Evolutionary conservation across 495 filamentous ascomycete species (phyloP).

Genomic region (Chlorociboria aeruginascens): DNA sequence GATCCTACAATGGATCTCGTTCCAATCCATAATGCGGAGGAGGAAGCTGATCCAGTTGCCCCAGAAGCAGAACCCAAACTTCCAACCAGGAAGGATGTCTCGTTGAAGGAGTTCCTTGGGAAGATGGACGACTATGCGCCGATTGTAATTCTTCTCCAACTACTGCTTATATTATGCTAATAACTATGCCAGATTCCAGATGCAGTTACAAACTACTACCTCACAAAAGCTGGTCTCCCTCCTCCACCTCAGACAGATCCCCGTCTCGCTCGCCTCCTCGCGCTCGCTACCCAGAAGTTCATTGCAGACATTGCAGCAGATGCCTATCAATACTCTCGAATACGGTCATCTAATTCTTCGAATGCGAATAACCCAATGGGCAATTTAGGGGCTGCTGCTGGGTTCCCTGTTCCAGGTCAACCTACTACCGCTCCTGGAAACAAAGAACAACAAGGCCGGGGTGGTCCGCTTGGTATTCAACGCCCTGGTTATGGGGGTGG

Average conservation of each 20-base stretch:
- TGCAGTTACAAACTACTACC: slow-evolving; percentile 95
- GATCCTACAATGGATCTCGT: slow-evolving; percentile 17
- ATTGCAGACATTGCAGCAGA: slow-evolving; percentile 95
- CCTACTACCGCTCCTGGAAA: slow-evolving; percentile 40
- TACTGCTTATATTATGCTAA: not conserved
- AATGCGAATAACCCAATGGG: slow-evolving; percentile 82
- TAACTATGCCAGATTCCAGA: slow-evolving; percentile 66
- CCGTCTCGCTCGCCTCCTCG: slow-evolving; percentile 82
- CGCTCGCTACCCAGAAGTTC: slow-evolving; percentile 95
- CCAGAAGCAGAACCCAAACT: slow-evolving; percentile 27
- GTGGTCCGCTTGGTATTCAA: slow-evolving; percentile 71
- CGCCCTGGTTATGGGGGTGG: slow-evolving; percentile 87
- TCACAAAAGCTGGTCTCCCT: slow-evolving; percentile 85
- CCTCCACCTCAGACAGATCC: slow-evolving; percentile 77
- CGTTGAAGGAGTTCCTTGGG: slow-evolving; percentile 74
- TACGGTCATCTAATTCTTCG: slow-evolving; percentile 73
- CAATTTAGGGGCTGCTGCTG: slow-evolving; percentile 66
- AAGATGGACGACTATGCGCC: slow-evolving; percentile 99
- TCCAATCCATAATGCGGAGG: slow-evolving; percentile 8
- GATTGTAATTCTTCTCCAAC: slow-evolving; percentile 51
- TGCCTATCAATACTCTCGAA: slow-evolving; percentile 93
- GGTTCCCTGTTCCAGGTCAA: slow-evolving; percentile 51
- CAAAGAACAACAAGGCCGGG: slow-evolving; percentile 41
- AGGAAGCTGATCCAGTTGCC: slow-evolving; percentile 19
- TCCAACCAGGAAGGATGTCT: slow-evolving; percentile 78